Conservation (phyloP, 2,329 filamentous ascomycete species). For the Neonectria hederae region DNA sequence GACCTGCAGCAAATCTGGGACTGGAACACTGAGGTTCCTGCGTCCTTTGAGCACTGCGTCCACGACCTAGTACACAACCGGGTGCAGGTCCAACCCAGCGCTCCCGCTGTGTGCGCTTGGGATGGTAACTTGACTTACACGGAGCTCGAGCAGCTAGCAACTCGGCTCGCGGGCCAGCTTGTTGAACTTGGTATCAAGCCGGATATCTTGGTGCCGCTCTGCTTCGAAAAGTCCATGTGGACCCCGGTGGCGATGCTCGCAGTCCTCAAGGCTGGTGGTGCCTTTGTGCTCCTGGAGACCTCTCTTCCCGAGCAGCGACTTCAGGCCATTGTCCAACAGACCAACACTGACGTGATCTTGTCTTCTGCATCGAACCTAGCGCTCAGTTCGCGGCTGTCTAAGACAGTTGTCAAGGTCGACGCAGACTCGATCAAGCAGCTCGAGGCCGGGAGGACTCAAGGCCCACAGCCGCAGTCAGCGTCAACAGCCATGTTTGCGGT, state of each 20-base stretch:
- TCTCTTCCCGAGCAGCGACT: slow-evolving; percentile 13
- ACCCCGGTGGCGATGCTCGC: slow-evolving; percentile 37
- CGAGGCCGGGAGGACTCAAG: neutral
- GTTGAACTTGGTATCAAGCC: slow-evolving; percentile 42
- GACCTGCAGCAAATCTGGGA: slow-evolving; percentile 32
- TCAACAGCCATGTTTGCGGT: neutral
- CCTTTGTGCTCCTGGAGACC: slow-evolving; percentile 32
- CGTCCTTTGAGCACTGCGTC: slow-evolving; percentile 32
- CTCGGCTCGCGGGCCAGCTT: slow-evolving; percentile 50
- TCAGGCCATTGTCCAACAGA: neutral
- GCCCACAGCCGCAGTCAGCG: neutral
- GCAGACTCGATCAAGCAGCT: neutral
- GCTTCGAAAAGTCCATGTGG: slow-evolving; percentile 41
- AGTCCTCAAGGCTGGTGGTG: slow-evolving; percentile 40
- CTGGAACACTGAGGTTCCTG: slow-evolving; percentile 27
- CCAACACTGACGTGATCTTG: neutral
- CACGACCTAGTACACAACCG: slow-evolving; percentile 30
- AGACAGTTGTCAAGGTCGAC: neutral
- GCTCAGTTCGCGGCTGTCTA: neutral
- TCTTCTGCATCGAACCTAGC: neutral
- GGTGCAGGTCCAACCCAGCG: slow-evolving; percentile 25
- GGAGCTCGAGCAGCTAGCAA: slow-evolving; percentile 52
- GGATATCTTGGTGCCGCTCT: slow-evolving; percentile 34
- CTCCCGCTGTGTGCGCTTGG: slow-evolving; percentile 38
- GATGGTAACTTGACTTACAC: slow-evolving; percentile 50